These are phyloP conservation scores for Fistulinella prunicolor DNA, from an alignment of 768 basidiomycete species.

Conservation along the genomic window DNA sequence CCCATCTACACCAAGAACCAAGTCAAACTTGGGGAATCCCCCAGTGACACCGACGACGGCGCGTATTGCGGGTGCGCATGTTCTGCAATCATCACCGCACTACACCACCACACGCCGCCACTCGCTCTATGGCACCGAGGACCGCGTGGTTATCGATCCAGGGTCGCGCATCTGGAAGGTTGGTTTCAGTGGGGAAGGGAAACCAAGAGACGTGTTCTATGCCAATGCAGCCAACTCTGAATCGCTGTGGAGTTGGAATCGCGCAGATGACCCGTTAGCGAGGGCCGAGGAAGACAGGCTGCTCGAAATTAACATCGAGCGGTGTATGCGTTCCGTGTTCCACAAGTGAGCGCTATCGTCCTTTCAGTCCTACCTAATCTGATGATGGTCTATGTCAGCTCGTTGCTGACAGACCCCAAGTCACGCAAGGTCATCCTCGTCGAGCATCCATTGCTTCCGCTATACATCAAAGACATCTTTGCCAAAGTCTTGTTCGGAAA, in stretches of 20 bases:
- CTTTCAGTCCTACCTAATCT: slow-evolving; percentile 9
- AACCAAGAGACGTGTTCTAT: slow-evolving; percentile 84
- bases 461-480: slow-evolving; percentile 85
- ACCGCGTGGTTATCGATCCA: slow-evolving; percentile 91
- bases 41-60: slow-evolving; percentile 56
- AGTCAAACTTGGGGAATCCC: slow-evolving; percentile 16
- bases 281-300: slow-evolving; percentile 72
- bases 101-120: slow-evolving; percentile 84
- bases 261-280: slow-evolving; percentile 51
- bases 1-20: slow-evolving; percentile 33
- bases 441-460: slow-evolving; percentile 84
- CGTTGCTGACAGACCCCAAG: slow-evolving; percentile 91
- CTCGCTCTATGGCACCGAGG: slow-evolving; percentile 95
- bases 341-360: slow-evolving; percentile 58
- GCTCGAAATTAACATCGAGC: slow-evolving; percentile 67
- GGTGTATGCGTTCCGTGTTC: slow-evolving; percentile 72
- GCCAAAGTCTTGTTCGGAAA: slow-evolving; percentile 88
- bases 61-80: slow-evolving; percentile 45
- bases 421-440: slow-evolving; percentile 91
- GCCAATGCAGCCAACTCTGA: slow-evolving; percentile 42
- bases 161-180: slow-evolving; percentile 96
- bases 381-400: slow-evolving; percentile 46
- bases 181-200: slow-evolving; percentile 94
- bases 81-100: slow-evolving; percentile 75
- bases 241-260: slow-evolving; percentile 59